Evolutionary conservation across 2,329 filamentous ascomycete species (phyloP), one percentile per base, ranked within the genome.

Genomic region (Aspergillus terreus): DNA sequence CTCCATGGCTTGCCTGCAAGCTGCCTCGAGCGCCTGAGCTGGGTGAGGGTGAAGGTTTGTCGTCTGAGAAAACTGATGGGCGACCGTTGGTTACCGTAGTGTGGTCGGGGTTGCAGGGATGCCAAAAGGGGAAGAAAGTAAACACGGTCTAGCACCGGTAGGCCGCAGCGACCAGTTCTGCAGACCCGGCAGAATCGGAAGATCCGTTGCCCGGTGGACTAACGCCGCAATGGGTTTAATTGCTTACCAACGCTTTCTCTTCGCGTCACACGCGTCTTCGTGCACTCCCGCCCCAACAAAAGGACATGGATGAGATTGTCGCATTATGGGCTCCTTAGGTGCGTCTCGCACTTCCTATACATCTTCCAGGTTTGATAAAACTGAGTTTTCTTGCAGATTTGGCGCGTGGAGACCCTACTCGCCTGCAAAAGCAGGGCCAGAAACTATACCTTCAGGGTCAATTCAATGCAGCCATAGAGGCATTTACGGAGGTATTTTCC

Each of bases 71-170:
- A 38, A n/a, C 12, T 38, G 23, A n/a, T 2, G 21, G 44, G 14
- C n/a, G 32, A 19, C 36, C 40, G 42, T 47, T 48, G 49, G 42
- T 52, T 57, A 23, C 23, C 23, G 23, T 23, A 49, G 58, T 56
- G 52, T 51, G 42, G 23, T 43, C 44, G 32, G 44, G 43, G 53
- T 53, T 54, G 54, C 30, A 45, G 47, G 45, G 51, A 60, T 59
- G 61, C 68, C 71, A 50, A 69, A 74, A 69, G 48, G 50, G 71
- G 71, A 68, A 72, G 69, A 73, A 68, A 61, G 68, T 74, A 74
- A 75, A 74, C 71, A 74, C 56, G 46, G 48, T 10, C 27, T 27
- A 38, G 43, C 15, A 66, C 27, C 57, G 64, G 66, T 48, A 12
- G 42, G 4, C 53, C 3, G 15, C 21, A 53, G 9, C n/a, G 43